Base-by-base conservation (phyloP, 352 stramenopile genomes). In the Globisporangium nunn region DNA sequence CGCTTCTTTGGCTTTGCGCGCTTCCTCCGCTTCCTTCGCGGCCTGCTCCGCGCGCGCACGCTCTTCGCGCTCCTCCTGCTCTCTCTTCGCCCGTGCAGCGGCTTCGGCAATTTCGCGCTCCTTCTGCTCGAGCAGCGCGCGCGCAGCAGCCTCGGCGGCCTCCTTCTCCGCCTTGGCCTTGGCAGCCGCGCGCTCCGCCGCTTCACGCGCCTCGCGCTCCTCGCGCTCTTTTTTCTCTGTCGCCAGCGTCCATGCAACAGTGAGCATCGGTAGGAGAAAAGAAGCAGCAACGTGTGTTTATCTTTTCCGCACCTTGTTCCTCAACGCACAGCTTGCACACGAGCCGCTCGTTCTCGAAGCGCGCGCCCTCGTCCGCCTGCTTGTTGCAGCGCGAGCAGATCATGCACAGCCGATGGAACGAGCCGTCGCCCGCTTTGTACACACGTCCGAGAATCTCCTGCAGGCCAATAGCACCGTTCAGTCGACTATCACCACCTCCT, bases 351-450 rank as follows among this genome's bases (percentile, higher is more conserved):
- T 78, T 70, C 37, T 85, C 64, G 29, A 91, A 49, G 4, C 18
- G 66, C 59, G 37, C 55, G 82, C 75, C 68, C 73, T 93, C 80
- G 62, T 83, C 77, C 1, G 81, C 63, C 14, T 85, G 63, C 59
- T 91, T 88, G 28, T 77, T 66, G 62, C 80, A 93, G 35, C 76
- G 62, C 0, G 78, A 83, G 62, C 82, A 93, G 33, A 84, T 52
- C 78, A 93, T 90, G 52, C 82, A 93, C 14, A 89, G 69, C 48
- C 86, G 86, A 60, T 93, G 82, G 68, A 90, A 93, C 3, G 71
- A 72, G 2, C 63, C 61, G 33, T 81, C 78, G 0, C 67, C 82
- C 54, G 71, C 76, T 29, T 84, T 81, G 52, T 93, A 87, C 54
- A 86, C 74, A 30, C 80, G 76, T 1, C 82, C 82, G 35, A 93